Percentiles rank a stretch among this genome's conserved stretches.
These are phyloP conservation scores for Podaxis rugospora DNA, from an alignment of 768 basidiomycete genomes.

Conservation along the genomic window DNA sequence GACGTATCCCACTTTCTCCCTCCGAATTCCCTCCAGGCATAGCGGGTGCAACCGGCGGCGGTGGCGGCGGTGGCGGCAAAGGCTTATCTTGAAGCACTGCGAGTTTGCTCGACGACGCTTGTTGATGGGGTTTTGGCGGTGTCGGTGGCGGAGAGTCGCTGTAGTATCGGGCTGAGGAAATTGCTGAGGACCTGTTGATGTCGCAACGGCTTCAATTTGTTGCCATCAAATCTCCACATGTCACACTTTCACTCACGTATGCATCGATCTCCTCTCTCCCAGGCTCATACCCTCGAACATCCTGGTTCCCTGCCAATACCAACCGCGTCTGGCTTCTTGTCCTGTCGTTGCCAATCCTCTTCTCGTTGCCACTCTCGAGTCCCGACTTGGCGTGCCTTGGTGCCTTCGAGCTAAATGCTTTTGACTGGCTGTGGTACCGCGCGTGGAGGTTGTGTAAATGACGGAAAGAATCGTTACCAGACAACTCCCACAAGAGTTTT, in stretches of 20 bases:
- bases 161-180: neutral
- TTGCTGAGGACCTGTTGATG: neutral
- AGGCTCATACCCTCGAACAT: neutral
- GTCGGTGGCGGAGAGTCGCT: neutral
- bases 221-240: conserved; percentile 8
- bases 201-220: neutral
- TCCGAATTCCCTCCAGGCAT: neutral
- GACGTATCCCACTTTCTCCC: neutral
- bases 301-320: neutral
- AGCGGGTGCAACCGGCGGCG: neutral
- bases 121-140: neutral
- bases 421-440: neutral
- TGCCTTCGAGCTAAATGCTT: too few relatives aligned
- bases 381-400: neutral
- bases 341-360: neutral
- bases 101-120: neutral
- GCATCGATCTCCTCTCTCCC: neutral
- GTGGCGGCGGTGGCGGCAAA: neutral
- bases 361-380: neutral
- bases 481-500: neutral
- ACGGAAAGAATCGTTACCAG: neutral
- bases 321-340: neutral
- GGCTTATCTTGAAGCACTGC: conserved; percentile 1
- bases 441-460: neutral
- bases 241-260: conserved; percentile 2